These are phyloP conservation scores for Vaccinium darrowii DNA, from an alignment of 148 eudicot genomes.

Conservation along the genomic window DNA sequence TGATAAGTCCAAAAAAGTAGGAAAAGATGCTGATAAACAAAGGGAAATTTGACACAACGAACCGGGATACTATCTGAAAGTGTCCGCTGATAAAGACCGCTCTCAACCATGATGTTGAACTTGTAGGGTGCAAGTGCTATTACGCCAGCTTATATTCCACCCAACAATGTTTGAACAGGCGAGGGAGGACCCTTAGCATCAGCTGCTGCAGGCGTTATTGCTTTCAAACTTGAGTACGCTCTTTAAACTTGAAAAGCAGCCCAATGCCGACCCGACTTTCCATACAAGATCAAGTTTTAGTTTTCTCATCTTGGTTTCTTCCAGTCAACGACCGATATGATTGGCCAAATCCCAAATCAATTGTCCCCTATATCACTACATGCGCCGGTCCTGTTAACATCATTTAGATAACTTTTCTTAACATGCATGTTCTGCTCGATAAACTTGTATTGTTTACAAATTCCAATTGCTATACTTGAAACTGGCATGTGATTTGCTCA, in stretches of 20 bases:
- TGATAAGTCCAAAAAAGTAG: background rate
- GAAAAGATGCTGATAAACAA: background rate
- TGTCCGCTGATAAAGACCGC: constrained; percentile 69
- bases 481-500: background rate
- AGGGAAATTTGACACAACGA: constrained; percentile 20
- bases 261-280: too few relatives aligned
- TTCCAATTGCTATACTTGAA: background rate
- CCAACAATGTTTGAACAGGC: constrained; percentile 65
- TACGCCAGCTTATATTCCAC: constrained; percentile 72
- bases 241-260: background rate
- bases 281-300: background rate
- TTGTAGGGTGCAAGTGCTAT: constrained; percentile 78
- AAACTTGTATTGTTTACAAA: background rate
- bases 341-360: background rate
- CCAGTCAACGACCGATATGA: background rate
- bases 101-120: constrained; percentile 74
- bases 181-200: constrained; percentile 54
- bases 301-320: background rate
- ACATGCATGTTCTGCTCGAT: background rate
- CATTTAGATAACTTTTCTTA: background rate
- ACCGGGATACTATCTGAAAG: constrained; percentile 76
- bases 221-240: constrained; percentile 47
- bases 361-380: background rate
- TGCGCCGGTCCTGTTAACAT: background rate
- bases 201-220: constrained; percentile 46